Base-by-base conservation (phyloP, 1,284 basidiomycete genomes). In the Vanrija sp. region DNA sequence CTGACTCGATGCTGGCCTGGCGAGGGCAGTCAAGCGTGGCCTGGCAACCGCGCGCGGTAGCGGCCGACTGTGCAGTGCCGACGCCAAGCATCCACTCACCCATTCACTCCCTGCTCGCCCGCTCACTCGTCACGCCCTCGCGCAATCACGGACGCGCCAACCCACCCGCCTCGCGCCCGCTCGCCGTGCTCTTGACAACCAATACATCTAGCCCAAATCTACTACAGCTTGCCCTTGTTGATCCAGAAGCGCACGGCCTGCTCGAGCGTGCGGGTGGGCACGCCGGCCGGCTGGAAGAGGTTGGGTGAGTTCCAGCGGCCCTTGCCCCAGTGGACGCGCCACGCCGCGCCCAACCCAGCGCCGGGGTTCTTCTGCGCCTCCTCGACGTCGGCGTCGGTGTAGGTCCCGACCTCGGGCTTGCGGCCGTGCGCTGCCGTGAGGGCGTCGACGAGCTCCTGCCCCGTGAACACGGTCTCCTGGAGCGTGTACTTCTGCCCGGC, bases 261-360 rank as follows among this genome's bases (percentile, higher is more conserved):
- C 14, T 24, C 35, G 27, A 55, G 35, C 3, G 49, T 44, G 12
- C 49, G 49, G 35, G 9, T 38, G n/a, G 7, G 9, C 14, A 55
- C 25, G 14, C 45, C 49, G 14, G 27, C 18, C 7, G 53, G 45
- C 35, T 47, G 41, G 27, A 43, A 55, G 15, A 14, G 24, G 45
- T 55, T 55, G 23, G 8, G 12, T 2, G 22, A 37, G n/a, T 44
- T 47, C 23, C 41, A 55, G 25, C 45, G 41, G 19, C 53, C 53
- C 19, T 27, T 27, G 15, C 49, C 53, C 53, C 53, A 55, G 49
- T 51, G 53, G 24, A 47, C 45, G 25, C 49, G 39, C 53, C 53
- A 55, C n/a, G 41, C 39, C 9, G 49, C 53, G 16, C 53, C 49
- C 16, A 55, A 45, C 4, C 45, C 53, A 0, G 18, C 36, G 3